These are phyloP conservation scores for Saturnispora besseyi DNA, from an alignment of 805 yeast genomes.

Conservation along the genomic window DNA sequence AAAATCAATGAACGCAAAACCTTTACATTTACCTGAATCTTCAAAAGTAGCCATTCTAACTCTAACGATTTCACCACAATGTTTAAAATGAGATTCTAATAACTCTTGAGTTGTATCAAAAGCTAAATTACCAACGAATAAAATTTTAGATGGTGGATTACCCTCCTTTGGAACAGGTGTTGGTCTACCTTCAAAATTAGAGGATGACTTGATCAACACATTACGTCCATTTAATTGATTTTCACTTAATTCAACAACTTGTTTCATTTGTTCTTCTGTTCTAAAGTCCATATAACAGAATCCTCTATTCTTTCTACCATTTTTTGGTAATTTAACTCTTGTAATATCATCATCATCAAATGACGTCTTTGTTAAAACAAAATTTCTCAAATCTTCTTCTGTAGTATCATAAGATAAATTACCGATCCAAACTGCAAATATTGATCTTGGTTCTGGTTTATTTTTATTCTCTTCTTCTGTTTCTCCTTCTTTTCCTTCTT, in stretches of 20 bases:
- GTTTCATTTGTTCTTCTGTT: constrained; percentile 46
- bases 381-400: constrained; percentile 60
- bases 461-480: constrained; percentile 20
- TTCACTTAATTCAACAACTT: constrained; percentile 65
- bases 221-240: constrained; percentile 72
- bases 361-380: constrained; percentile 51
- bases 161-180: constrained; percentile 30
- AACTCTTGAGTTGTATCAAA: constrained; percentile 83
- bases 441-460: constrained; percentile 31
- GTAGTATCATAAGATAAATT: constrained; percentile 80
- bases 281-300: constrained; percentile 86
- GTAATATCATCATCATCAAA: constrained; percentile 53
- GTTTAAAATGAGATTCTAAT: constrained; percentile 74
- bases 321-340: constrained; percentile 74
- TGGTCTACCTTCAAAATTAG: constrained; percentile 85
- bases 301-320: constrained; percentile 63
- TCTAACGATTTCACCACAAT: constrained; percentile 77
- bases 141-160: constrained; percentile 80
- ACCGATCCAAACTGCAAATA: constrained; percentile 88
- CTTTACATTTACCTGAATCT: constrained; percentile 93
- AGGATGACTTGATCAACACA: constrained; percentile 71
- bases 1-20: constrained; percentile 90
- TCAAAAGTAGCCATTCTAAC: constrained; percentile 98
- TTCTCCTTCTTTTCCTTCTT: constrained; percentile 16
- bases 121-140: constrained; percentile 88